Percentiles rank a stretch among this genome's conserved stretches.
These are phyloP conservation scores for Phytophthora sojae DNA, from an alignment of 352 stramenopile species.

Conservation along the genomic window DNA sequence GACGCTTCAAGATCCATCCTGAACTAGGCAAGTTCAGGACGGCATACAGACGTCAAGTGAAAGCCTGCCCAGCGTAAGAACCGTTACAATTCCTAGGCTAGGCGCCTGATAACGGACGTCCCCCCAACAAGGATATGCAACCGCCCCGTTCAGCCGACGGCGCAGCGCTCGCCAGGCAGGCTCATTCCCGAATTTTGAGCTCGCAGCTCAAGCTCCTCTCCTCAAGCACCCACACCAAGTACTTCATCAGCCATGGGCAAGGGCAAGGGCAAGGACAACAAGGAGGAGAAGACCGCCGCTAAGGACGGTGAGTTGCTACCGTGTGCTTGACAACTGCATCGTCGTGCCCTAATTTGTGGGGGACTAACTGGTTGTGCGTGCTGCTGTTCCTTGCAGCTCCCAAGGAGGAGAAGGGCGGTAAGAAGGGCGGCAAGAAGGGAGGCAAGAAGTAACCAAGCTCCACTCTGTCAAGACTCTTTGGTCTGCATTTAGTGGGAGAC, in stretches of 20 bases:
- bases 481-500: constrained; percentile 12
- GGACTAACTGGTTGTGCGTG: constrained; percentile 6
- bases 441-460: constrained; percentile 58
- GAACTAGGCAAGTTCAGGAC: background rate
- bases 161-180: background rate
- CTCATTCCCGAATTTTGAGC: constrained; percentile 32
- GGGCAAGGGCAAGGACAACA: constrained; percentile 35
- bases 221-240: constrained; percentile 10
- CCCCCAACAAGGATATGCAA: background rate
- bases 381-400: constrained; percentile 27
- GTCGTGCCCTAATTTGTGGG: background rate
- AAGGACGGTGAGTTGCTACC: constrained; percentile 43
- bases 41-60: constrained; percentile 25
- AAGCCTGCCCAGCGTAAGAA: constrained; percentile 2
- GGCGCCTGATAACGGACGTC: constrained; percentile 16
- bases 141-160: background rate
- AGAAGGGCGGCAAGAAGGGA: constrained; percentile 61
- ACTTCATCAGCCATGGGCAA: constrained; percentile 31
- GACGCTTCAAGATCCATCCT: constrained; percentile 31
- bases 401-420: constrained; percentile 40
- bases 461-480: background rate
- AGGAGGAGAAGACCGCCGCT: constrained; percentile 48
- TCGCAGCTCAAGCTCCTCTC: constrained; percentile 21
- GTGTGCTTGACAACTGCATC: background rate
- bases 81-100: constrained; percentile 9